These are phyloP conservation scores for Salinomyces thailandicus DNA, from an alignment of 2,329 filamentous ascomycete genomes.

Conservation along the genomic window DNA sequence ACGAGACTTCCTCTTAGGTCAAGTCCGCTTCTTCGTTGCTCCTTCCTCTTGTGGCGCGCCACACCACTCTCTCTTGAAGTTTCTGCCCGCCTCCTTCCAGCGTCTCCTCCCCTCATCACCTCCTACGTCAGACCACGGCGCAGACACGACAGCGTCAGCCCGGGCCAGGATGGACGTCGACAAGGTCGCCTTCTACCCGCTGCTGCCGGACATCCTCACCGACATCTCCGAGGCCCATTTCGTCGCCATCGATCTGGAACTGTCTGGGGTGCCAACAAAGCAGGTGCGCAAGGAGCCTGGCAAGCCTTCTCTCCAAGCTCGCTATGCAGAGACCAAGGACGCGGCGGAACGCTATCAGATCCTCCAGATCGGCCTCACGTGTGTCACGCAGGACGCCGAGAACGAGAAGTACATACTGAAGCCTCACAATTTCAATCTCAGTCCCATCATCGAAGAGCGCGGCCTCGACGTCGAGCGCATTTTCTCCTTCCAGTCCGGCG, in stretches of 20 bases:
- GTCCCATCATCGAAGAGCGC: conserved; percentile 42
- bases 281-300: conserved; percentile 28
- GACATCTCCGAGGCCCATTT: conserved; percentile 50
- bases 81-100: conserved; percentile 6
- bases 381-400: conserved; percentile 47
- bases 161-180: conserved; percentile 49
- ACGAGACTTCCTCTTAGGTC: too few relatives aligned
- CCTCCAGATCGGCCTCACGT: conserved; percentile 56
- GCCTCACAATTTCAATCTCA: conserved; percentile 56
- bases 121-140: conserved; percentile 2
- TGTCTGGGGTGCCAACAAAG: conserved; percentile 50
- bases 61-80: conserved; percentile 7
- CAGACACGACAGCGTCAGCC: too few relatives aligned
- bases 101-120: conserved; percentile 9
- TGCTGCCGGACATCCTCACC: conserved; percentile 46
- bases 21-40: background rate
- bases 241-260: conserved; percentile 55
- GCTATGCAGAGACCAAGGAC: conserved; percentile 50
- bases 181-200: conserved; percentile 37
- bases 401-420: conserved; percentile 48
- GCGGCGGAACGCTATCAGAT: conserved; percentile 55
- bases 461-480: conserved; percentile 49
- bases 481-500: conserved; percentile 48
- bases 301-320: conserved; percentile 46
- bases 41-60: conserved; percentile 5